Evolutionary conservation across 1,284 basidiomycete genomes (phyloP).

Genomic region (Singerocomus rubriflavus): DNA sequence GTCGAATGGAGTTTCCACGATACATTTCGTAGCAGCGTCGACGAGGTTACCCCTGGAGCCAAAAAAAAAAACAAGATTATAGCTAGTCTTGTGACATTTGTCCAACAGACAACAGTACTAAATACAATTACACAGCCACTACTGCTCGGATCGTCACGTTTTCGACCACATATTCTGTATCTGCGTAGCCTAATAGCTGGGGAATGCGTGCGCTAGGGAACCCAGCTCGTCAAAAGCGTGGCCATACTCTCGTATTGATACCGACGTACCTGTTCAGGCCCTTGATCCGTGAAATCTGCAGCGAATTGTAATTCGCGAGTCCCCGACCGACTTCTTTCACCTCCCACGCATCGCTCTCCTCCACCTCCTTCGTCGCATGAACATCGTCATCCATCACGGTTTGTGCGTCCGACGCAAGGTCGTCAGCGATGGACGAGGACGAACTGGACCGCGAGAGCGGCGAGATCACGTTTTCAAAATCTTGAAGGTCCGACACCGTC

Average conservation of each 20-base stretch:
- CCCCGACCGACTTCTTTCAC: conserved; percentile 91
- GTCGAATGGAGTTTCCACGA: conserved; percentile 91
- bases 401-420: conserved; percentile 25
- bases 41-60: conserved; percentile 7
- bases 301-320: conserved; percentile 93
- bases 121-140: conserved; percentile 33
- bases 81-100: neutral
- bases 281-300: conserved; percentile 86
- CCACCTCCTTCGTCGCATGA: conserved; percentile 25
- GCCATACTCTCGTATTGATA: neutral
- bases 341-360: conserved; percentile 61
- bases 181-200: conserved; percentile 85
- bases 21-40: conserved; percentile 48
- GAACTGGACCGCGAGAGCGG: conserved; percentile 38
- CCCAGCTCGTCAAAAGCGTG: neutral
- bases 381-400: conserved; percentile 31
- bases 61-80: conserved; percentile 6
- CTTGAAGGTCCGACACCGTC: conserved; percentile 10
- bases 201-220: conserved; percentile 72
- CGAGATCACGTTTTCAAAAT: conserved; percentile 37
- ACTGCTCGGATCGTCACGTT: conserved; percentile 71
- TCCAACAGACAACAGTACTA: conserved; percentile 18
- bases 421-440: conserved; percentile 35
- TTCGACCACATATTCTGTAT: conserved; percentile 96
- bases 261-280: conserved; percentile 79